Evolutionary conservation across 768 basidiomycete genomes (phyloP).

Genomic region (Psilocybe azurescens): DNA sequence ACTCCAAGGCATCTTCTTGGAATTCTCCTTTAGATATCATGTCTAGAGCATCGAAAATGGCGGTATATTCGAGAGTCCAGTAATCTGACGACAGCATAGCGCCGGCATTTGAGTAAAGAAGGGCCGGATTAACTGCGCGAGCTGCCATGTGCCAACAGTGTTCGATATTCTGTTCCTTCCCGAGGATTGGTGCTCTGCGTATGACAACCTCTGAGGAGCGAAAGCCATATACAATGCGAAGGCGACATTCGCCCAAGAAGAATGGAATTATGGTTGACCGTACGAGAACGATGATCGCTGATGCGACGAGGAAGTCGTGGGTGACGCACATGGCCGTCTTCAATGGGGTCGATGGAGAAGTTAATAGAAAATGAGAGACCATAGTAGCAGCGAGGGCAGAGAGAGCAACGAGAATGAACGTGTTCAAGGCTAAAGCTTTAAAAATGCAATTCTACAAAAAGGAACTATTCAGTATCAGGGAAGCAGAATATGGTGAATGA

Average conservation of each 20-base stretch:
- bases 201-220: slow-evolving; percentile 35
- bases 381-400: slow-evolving; percentile 22
- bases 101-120: slow-evolving; percentile 32
- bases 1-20: slow-evolving; percentile 34
- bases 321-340: slow-evolving; percentile 29
- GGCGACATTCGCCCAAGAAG: slow-evolving; percentile 38
- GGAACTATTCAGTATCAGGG: not conserved
- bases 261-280: slow-evolving; percentile 36
- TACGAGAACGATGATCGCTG: slow-evolving; percentile 31
- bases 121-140: slow-evolving; percentile 32
- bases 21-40: slow-evolving; percentile 29
- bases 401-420: slow-evolving; percentile 26
- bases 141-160: slow-evolving; percentile 30
- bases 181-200: slow-evolving; percentile 28
- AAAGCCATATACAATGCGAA: slow-evolving; percentile 35
- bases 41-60: slow-evolving; percentile 33
- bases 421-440: slow-evolving; percentile 32
- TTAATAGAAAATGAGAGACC: slow-evolving; percentile 22
- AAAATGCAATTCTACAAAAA: slow-evolving; percentile 28
- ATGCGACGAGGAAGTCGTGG: slow-evolving; percentile 30
- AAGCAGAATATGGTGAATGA: not conserved
- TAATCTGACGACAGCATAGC: slow-evolving; percentile 36
- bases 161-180: slow-evolving; percentile 25
- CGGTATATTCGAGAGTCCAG: slow-evolving; percentile 35
- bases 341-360: slow-evolving; percentile 22